These are phyloP conservation scores for Pezicula carpinea DNA, from an alignment of 2,329 filamentous ascomycete species.

Conservation along the genomic window DNA sequence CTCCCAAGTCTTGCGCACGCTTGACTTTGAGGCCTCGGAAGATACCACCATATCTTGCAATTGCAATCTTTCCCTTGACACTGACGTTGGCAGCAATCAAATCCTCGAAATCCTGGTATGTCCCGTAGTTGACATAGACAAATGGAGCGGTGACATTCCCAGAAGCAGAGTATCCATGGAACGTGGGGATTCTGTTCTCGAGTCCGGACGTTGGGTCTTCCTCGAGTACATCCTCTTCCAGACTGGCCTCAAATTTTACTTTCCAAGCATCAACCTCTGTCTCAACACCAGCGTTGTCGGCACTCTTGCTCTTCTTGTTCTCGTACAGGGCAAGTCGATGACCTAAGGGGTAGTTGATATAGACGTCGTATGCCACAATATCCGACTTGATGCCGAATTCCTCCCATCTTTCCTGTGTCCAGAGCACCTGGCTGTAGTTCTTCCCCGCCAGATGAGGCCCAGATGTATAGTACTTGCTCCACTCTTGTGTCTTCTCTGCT, in stretches of 20 bases:
- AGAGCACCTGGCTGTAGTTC: conserved; percentile 66
- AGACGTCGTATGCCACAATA: conserved; percentile 69
- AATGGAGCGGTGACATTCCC: conserved; percentile 87
- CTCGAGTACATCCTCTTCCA: conserved; percentile 79
- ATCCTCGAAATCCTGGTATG: conserved; percentile 80
- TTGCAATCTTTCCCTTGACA: conserved; percentile 78
- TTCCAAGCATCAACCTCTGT: conserved; percentile 43
- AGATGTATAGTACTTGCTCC: conserved; percentile 73
- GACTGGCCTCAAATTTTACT: conserved; percentile 73
- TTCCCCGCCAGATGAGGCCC: conserved; percentile 73
- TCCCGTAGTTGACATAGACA: conserved; percentile 90
- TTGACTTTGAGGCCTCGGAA: conserved; percentile 93
- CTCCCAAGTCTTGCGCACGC: conserved; percentile 83
- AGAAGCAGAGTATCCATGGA: conserved; percentile 90
- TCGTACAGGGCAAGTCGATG: conserved; percentile 65
- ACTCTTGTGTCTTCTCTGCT: conserved; percentile 56
- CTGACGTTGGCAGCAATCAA: conserved; percentile 69
- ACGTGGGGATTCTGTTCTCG: conserved; percentile 73
- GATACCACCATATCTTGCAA: conserved; percentile 79
- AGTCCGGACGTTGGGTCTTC: conserved; percentile 77
- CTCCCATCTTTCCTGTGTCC: conserved; percentile 71
- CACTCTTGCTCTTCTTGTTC: conserved; percentile 31
- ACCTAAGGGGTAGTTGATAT: conserved; percentile 71
- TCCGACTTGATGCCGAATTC: conserved; percentile 62
- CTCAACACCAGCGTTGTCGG: conserved; percentile 45